Evolutionary conservation across 306 rosid species (phyloP).

Genomic region (Hippophae tibetana): DNA sequence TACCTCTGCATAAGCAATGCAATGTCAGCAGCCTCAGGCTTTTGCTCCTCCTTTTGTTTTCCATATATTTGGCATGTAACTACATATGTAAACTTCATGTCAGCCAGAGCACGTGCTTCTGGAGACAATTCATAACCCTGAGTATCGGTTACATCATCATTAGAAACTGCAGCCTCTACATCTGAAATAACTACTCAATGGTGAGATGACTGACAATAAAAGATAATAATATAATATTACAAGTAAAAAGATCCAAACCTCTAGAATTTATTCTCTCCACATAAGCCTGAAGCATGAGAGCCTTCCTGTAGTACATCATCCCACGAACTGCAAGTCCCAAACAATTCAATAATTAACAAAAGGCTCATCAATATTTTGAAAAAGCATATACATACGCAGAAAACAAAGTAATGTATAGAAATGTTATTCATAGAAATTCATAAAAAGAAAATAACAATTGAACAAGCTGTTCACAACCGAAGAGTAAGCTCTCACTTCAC

Average conservation of each 20-base stretch:
- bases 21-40: slow-evolving; percentile 90
- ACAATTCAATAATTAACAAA: not conserved
- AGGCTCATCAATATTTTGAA: not conserved
- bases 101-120: slow-evolving; percentile 82
- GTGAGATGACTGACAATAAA: slow-evolving; percentile 7
- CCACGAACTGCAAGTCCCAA: slow-evolving; percentile 66
- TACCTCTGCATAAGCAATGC: slow-evolving; percentile 94
- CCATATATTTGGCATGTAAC: slow-evolving; percentile 93
- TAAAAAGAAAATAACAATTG: no score
- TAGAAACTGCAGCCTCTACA: slow-evolving; percentile 60
- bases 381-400: not conserved
- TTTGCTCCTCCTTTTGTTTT: slow-evolving; percentile 80
- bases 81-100: slow-evolving; percentile 89
- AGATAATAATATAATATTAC: slow-evolving; percentile 9
- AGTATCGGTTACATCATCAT: slow-evolving; percentile 49
- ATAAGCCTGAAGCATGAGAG: slow-evolving; percentile 92
- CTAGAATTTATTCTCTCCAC: slow-evolving; percentile 53
- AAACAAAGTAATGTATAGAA: no score
- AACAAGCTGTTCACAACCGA: no score
- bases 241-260: slow-evolving; percentile 35
- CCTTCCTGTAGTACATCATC: slow-evolving; percentile 97
- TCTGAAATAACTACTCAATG: slow-evolving; percentile 28
- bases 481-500: no score
- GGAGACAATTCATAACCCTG: slow-evolving; percentile 71
- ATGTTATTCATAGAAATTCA: no score